Percentiles rank a stretch among this genome's conserved stretches.
These are phyloP conservation scores for Pseudogymnoascus sp. DNA, from an alignment of 2,329 filamentous ascomycete genomes.

Conservation along the genomic window DNA sequence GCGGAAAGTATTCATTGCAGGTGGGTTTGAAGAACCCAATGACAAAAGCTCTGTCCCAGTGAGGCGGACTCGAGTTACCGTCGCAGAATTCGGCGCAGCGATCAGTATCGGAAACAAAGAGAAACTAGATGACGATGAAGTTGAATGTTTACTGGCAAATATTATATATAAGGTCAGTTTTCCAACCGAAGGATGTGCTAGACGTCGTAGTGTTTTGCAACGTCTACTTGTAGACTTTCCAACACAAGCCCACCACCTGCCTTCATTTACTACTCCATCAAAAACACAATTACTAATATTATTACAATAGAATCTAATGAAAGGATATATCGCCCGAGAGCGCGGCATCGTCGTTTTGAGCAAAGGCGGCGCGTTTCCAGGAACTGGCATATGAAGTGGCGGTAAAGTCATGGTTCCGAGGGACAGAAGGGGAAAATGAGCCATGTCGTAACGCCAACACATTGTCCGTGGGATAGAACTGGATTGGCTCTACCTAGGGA, in stretches of 20 bases:
- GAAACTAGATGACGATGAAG: conserved; percentile 77
- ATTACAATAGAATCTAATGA: conserved; percentile 53
- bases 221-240: neutral
- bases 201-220: neutral
- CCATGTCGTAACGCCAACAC: neutral
- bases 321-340: conserved; percentile 93
- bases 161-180: conserved; percentile 90
- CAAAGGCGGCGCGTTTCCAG: conserved; percentile 88
- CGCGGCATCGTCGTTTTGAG: conserved; percentile 85
- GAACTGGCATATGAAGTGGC: conserved; percentile 58
- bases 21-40: conserved; percentile 72
- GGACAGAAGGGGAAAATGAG: neutral
- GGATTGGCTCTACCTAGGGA: neutral
- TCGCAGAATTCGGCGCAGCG: conserved; percentile 79
- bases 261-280: neutral
- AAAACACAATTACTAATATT: conserved; percentile 25
- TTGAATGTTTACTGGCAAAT: conserved; percentile 90
- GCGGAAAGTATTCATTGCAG: conserved; percentile 80
- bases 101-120: conserved; percentile 65
- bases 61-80: conserved; percentile 69
- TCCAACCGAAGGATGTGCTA: neutral
- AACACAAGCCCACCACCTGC: neutral
- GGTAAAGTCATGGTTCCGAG: neutral
- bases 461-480: neutral
- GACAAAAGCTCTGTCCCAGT: conserved; percentile 56